Evolutionary conservation across 441 rosid species (phyloP), one percentile per base, ranked within the genome.

Genomic region (Erysimum pusillum): DNA sequence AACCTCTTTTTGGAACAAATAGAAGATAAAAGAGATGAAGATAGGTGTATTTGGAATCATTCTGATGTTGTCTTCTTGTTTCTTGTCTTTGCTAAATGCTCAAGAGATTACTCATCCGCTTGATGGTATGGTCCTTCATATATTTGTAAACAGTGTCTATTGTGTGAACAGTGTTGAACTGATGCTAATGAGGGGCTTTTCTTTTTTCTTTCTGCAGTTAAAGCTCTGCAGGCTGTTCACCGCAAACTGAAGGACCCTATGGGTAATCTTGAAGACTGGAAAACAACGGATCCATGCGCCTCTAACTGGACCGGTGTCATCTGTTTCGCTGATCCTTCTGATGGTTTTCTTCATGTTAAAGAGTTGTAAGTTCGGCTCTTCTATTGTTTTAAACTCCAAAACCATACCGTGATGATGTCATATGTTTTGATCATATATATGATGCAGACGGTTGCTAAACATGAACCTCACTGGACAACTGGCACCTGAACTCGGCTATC

Each of bases 401-500:
- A n/a, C n/a, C n/a, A n/a, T n/a, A n/a, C n/a, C n/a, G n/a, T n/a
- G n/a, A n/a, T n/a, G n/a, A n/a, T n/a, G n/a, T n/a, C n/a, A n/a
- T 41, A 36, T 68, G 58, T 9, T 15, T 75, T 76, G 59, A 65
- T 61, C 34, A 17, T 48, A 73, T 25, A 25, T 25, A 75, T 59
- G 42, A 61, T 80, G 83, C 88, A 90, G 96, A 42, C 90, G 81
- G 67, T 77, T 94, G 65, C 85, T 87, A 52, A 86, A 85, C 69
- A 88, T 85, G 94, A 91, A 91, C 85, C 93, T 94, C 64, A 87
- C 94, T 6, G 98, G 98, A 85, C 75, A 46, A 73, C 81, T 94
- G 44, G 88, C 89, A 35, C 90, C 93, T 53, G 88, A 87, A 71
- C 83, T 94, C 45, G 91, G 89, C 69, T 86, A 77, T 63, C 77